Evolutionary conservation across 2,329 filamentous ascomycete species (phyloP), one percentile per base, ranked within the genome.

Genomic region (Venturia aucupariae): DNA sequence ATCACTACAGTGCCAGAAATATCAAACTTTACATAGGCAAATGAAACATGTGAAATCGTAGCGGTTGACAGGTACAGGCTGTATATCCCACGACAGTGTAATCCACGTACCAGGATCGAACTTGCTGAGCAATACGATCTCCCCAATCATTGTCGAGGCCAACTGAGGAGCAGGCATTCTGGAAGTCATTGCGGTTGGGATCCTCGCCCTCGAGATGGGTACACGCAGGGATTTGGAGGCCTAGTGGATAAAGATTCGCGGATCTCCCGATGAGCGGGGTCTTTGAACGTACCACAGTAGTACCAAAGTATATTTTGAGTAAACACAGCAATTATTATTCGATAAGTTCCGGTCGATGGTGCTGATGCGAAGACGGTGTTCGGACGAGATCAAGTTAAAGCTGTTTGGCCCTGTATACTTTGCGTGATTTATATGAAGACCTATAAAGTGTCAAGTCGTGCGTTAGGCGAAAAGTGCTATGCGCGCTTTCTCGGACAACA

Each of bases 241-340:
- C 17, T 35, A 11, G 46, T 22, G 46, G 51, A 30, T 57, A 57
- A 35, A 32, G 51, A 35, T 19, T 57, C 17, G 51, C 51, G 51
- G 51, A 57, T 57, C 51, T 57, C 51, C 51, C 51, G 51, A n/a
- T 51, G 27, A 38, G 51, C 51, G 51, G 30, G 51, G 15, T 57
- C 27, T 10, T 57, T 6, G 22, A 51, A 38, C 11, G 35, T 38
- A n/a, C n/a, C n/a, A n/a, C n/a, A n/a, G n/a, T n/a, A n/a, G n/a
- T n/a, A n/a, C n/a, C n/a, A n/a, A n/a, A n/a, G n/a, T n/a, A n/a
- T n/a, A 44, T 2, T 44, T 44, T 6, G 41, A 44, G 15, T 4
- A 44, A 17, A 19, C 5, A 38, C 35, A 10, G 17, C n/a, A n/a
- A n/a, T n/a, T n/a, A n/a, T n/a, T 19, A 46, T 46, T 22, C 17